A percentile compares a stretch with the other conserved stretches of the same genome.
phyloP scores from a whole-genome alignment of 768 basidiomycete genomes.

The Rhizopogon rudus region DNA sequence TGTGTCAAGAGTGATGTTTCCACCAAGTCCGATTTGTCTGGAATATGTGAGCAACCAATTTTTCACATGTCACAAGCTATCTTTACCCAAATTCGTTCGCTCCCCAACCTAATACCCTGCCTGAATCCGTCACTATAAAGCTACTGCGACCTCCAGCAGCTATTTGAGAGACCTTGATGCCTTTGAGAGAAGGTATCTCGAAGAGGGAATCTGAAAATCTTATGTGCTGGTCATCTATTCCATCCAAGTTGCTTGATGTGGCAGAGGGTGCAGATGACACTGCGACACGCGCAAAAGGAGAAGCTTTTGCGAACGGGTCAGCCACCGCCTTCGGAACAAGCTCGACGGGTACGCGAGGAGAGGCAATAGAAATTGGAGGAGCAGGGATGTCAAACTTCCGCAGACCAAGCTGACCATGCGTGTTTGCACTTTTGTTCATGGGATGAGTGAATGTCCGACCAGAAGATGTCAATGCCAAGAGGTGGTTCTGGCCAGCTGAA shows the following conservation, averaged over 20 bases:
- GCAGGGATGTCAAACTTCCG: conserved; percentile 51
- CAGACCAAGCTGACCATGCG: conserved; percentile 80
- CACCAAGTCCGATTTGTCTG: no score
- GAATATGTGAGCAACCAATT: conserved; percentile 2
- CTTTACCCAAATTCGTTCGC: conserved; percentile 81
- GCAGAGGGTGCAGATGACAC: conserved; percentile 15
- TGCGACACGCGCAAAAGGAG: conserved; percentile 31
- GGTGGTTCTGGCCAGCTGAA: conserved; percentile 65
- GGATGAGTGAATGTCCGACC: conserved; percentile 82
- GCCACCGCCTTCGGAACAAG: conserved; percentile 51
- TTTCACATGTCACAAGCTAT: neutral
- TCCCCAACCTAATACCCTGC: conserved; percentile 83
- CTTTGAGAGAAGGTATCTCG: conserved; percentile 71
- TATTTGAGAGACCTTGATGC: conserved; percentile 60
- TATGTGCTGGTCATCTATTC: conserved; percentile 38
- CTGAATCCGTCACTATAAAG: conserved; percentile 62
- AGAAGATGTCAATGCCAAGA: conserved; percentile 63
- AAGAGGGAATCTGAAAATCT: conserved; percentile 66
- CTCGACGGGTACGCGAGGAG: conserved; percentile 39
- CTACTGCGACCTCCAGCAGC: conserved; percentile 70
- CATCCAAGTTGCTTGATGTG: conserved; percentile 21
- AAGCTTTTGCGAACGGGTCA: conserved; percentile 45
- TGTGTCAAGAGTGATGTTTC: no score
- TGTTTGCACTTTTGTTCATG: conserved; percentile 68
- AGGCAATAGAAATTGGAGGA: conserved; percentile 12